These are phyloP conservation scores for Penicillium turbatum DNA, from an alignment of 495 filamentous ascomycete species.

Conservation along the genomic window DNA sequence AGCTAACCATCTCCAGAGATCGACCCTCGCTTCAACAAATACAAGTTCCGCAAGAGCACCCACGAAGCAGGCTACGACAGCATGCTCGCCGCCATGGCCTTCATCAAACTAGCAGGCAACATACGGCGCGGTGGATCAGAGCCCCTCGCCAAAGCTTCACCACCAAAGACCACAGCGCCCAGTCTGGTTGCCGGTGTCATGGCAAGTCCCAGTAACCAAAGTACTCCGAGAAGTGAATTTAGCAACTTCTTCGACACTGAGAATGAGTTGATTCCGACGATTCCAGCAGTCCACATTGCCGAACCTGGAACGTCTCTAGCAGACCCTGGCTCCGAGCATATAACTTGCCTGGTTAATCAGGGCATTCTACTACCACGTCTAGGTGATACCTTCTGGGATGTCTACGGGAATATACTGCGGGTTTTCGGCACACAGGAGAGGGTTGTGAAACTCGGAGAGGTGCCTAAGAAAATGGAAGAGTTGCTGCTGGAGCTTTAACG, in stretches of 20 bases:
- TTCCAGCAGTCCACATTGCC: neutral
- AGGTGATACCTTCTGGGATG: constrained; percentile 54
- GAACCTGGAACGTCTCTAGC: neutral
- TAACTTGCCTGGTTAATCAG: constrained; percentile 7
- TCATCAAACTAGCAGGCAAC: constrained; percentile 56
- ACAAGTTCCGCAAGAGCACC: constrained; percentile 34
- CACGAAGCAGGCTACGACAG: constrained; percentile 77
- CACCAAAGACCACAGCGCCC: neutral
- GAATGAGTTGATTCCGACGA: neutral
- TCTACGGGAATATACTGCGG: constrained; percentile 60
- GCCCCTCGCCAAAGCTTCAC: neutral
- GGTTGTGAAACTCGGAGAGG: constrained; percentile 38
- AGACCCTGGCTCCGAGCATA: constrained; percentile 1
- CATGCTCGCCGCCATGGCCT: constrained; percentile 61
- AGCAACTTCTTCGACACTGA: constrained; percentile 5
- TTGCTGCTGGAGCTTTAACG: neutral
- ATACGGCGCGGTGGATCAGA: constrained; percentile 27
- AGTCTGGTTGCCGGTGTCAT: neutral
- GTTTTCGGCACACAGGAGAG: constrained; percentile 61
- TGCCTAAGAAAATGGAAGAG: neutral
- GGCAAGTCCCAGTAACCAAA: neutral
- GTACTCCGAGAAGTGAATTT: neutral
- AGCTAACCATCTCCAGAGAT: constrained; percentile 18
- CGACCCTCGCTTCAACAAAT: constrained; percentile 45
- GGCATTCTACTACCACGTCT: constrained; percentile 46